Conservation (phyloP, 495 filamentous ascomycete species). For the Trichoderma parareesei region DNA sequence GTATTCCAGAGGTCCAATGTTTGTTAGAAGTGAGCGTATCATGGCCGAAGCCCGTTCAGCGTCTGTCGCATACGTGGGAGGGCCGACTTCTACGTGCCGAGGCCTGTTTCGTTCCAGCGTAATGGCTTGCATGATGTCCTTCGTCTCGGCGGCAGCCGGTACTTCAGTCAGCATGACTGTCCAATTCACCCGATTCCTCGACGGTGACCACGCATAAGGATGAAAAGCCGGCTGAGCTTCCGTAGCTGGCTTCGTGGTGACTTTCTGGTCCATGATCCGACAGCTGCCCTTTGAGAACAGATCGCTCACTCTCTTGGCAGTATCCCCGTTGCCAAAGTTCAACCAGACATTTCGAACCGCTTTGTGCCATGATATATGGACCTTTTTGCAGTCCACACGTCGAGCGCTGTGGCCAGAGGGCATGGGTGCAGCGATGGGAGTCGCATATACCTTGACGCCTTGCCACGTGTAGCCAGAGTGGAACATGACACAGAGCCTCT, state of each 20-base stretch:
- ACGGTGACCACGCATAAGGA: neutral
- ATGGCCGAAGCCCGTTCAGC: neutral
- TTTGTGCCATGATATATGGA: constrained; percentile 21
- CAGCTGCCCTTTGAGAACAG: neutral
- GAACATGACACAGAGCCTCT: neutral
- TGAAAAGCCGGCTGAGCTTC: neutral
- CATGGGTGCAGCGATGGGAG: constrained; percentile 9
- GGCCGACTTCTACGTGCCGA: neutral
- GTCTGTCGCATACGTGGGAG: neutral
- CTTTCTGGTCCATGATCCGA: neutral
- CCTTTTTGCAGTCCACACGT: constrained; percentile 17
- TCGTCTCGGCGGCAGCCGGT: neutral
- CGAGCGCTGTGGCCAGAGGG: constrained; percentile 13
- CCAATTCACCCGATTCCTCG: neutral
- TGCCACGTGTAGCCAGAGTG: neutral
- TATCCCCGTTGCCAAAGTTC: constrained; percentile 2
- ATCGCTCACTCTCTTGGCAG: neutral
- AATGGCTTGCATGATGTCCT: neutral
- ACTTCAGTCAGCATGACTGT: neutral
- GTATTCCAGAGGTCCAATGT: constrained; percentile 19
- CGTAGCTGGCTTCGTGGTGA: neutral
- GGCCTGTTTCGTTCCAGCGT: neutral
- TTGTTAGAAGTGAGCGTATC: constrained; percentile 18
- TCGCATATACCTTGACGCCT: neutral
- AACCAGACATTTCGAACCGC: constrained; percentile 16